These are phyloP conservation scores for Aspergillus olivimuriae DNA, from an alignment of 495 filamentous ascomycete genomes.

Conservation along the genomic window DNA sequence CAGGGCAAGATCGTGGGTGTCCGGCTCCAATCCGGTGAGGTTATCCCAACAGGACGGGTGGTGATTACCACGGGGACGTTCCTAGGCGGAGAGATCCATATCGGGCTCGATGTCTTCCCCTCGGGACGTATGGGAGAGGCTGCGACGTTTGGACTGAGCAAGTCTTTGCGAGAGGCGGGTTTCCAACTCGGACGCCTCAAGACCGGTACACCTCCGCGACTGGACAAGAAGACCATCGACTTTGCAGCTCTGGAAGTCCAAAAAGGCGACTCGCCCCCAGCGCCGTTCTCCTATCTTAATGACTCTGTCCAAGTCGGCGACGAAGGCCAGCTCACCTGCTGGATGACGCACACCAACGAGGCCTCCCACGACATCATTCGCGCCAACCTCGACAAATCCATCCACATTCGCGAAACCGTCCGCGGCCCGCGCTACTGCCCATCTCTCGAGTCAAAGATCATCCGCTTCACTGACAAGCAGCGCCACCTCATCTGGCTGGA, in stretches of 20 bases:
- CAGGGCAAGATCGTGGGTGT: conserved; percentile 80
- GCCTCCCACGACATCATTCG: conserved; percentile 78
- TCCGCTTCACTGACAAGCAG: conserved; percentile 74
- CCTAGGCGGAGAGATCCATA: conserved; percentile 92
- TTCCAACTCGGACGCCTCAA: conserved; percentile 90
- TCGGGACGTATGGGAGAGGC: conserved; percentile 92
- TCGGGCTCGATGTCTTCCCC: conserved; percentile 77
- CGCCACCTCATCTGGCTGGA: conserved; percentile 92
- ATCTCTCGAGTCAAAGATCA: conserved; percentile 89
- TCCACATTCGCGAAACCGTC: conserved; percentile 94
- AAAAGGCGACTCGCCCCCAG: conserved; percentile 75
- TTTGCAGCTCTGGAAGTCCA: conserved; percentile 66
- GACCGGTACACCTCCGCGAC: conserved; percentile 87
- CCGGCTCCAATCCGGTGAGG: conserved; percentile 79
- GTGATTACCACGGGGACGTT: conserved; percentile 97
- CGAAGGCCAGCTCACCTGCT: conserved; percentile 66
- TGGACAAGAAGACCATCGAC: conserved; percentile 79
- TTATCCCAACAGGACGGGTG: conserved; percentile 72
- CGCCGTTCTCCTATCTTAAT: conserved; percentile 90
- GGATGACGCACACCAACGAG: conserved; percentile 78
- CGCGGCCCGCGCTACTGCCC: conserved; percentile 94
- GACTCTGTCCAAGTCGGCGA: conserved; percentile 64
- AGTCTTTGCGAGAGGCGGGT: conserved; percentile 81
- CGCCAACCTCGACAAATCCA: conserved; percentile 80
- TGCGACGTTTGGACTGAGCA: conserved; percentile 88